phyloP scores from a whole-genome alignment of 2,329 filamentous ascomycete species.

The Microdochium trichocladiopsis region DNA sequence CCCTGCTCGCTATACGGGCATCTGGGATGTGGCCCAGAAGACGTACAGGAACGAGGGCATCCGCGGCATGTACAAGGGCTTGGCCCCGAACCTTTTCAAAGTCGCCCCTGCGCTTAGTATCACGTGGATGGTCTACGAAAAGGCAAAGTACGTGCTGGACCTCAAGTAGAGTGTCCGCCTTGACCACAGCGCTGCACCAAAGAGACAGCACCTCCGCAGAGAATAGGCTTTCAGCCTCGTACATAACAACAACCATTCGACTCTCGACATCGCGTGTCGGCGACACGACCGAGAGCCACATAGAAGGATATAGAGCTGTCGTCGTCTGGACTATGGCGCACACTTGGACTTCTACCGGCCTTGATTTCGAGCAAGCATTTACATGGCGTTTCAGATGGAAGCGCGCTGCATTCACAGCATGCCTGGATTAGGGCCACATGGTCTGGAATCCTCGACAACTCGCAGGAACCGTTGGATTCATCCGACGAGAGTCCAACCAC shows the following conservation, averaged over 20 bases:
- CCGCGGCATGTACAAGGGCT: constrained; percentile 84
- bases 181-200: neutral
- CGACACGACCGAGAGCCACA: neutral
- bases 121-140: constrained; percentile 90
- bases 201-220: neutral
- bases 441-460: neutral
- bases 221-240: neutral
- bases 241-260: neutral
- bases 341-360: neutral
- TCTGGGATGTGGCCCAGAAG: constrained; percentile 79
- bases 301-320: neutral
- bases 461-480: too few relatives aligned
- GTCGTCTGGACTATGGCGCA: neutral
- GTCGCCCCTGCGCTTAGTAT: constrained; percentile 95
- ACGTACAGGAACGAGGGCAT: constrained; percentile 79
- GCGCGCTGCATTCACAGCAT: neutral
- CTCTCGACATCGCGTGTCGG: neutral
- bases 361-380: neutral
- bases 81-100: constrained; percentile 93
- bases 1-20: constrained; percentile 81
- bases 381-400: neutral
- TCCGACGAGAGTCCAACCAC: too few relatives aligned
- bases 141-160: constrained; percentile 67
- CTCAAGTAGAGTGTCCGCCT: constrained; percentile 29
- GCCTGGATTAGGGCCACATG: neutral